Conservation (phyloP, 352 stramenopile species). For the Phytopythium ostracodes region DNA sequence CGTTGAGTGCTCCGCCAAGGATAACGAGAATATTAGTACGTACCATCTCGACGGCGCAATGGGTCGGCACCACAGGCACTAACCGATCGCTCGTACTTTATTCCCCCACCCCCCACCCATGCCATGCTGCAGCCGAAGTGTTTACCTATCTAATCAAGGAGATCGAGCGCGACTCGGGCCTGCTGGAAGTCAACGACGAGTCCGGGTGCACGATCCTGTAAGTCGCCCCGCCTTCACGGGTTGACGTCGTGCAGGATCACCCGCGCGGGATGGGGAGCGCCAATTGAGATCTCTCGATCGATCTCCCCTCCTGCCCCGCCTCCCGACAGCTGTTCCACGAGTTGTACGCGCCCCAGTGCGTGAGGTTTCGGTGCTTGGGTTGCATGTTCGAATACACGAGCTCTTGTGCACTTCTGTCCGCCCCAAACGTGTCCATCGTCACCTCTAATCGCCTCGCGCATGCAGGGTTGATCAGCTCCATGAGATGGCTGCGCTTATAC, state of each 20-base stretch:
- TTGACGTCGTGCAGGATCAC: neutral
- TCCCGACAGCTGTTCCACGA: neutral
- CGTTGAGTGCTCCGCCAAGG: slow-evolving; percentile 93
- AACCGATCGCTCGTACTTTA: too few species aligned
- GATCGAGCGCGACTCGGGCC: slow-evolving; percentile 84
- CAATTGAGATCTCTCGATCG: neutral
- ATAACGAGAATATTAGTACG: slow-evolving; percentile 90
- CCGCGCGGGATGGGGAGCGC: too few species aligned
- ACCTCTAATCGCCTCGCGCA: too few species aligned
- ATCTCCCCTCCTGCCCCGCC: neutral
- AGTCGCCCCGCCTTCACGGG: neutral
- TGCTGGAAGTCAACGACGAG: slow-evolving; percentile 81
- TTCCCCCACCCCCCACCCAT: neutral
- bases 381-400: slow-evolving; percentile 1
- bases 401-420: slow-evolving; percentile 3
- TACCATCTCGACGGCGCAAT: slow-evolving; percentile 6
- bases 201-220: slow-evolving; percentile 74
- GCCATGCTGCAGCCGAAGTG: slow-evolving; percentile 55
- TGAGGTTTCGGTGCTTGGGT: neutral
- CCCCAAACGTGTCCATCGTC: too few species aligned
- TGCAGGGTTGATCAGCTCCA: too few species aligned
- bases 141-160: slow-evolving; percentile 91
- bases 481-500: neutral
- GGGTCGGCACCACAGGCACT: neutral
- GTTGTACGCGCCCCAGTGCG: neutral